Conservation (phyloP, 2,329 filamentous ascomycete genomes). For the Juglanconis oblonga region DNA sequence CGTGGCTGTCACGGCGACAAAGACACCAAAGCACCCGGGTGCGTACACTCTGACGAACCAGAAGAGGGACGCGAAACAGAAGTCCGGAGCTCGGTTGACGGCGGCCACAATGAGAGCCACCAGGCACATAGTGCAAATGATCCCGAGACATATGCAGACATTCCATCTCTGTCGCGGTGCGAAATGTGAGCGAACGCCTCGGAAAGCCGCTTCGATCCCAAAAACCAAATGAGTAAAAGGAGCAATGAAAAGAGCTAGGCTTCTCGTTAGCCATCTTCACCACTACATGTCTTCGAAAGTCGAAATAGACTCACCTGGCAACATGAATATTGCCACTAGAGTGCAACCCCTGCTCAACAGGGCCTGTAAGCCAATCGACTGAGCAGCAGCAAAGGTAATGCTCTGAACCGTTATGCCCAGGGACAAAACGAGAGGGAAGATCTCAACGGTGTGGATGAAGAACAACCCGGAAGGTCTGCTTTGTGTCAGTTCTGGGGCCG, state of each 20-base stretch:
- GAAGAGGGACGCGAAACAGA: slow-evolving; percentile 66
- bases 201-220: slow-evolving; percentile 56
- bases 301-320: slow-evolving; percentile 47
- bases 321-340: slow-evolving; percentile 54
- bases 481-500: neutral
- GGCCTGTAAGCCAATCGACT: slow-evolving; percentile 51
- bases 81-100: slow-evolving; percentile 51
- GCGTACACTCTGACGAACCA: slow-evolving; percentile 65
- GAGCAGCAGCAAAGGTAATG: slow-evolving; percentile 53
- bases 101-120: slow-evolving; percentile 58
- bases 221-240: slow-evolving; percentile 66
- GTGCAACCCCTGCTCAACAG: slow-evolving; percentile 52
- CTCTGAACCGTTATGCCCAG: slow-evolving; percentile 57
- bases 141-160: slow-evolving; percentile 52
- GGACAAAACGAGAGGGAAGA: slow-evolving; percentile 55
- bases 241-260: slow-evolving; percentile 61
- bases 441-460: slow-evolving; percentile 45
- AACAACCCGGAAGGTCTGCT: slow-evolving; percentile 35
- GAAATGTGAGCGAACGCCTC: slow-evolving; percentile 56
- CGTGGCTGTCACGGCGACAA: slow-evolving; percentile 48
- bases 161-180: slow-evolving; percentile 58
- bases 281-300: neutral
- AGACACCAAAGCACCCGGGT: slow-evolving; percentile 52
- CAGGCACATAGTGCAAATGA: slow-evolving; percentile 50
- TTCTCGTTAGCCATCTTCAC: slow-evolving; percentile 23